Evolutionary conservation across 768 basidiomycete genomes (phyloP), one percentile per base, ranked within the genome.

Genomic region (Coprinellus aureogranulatus): DNA sequence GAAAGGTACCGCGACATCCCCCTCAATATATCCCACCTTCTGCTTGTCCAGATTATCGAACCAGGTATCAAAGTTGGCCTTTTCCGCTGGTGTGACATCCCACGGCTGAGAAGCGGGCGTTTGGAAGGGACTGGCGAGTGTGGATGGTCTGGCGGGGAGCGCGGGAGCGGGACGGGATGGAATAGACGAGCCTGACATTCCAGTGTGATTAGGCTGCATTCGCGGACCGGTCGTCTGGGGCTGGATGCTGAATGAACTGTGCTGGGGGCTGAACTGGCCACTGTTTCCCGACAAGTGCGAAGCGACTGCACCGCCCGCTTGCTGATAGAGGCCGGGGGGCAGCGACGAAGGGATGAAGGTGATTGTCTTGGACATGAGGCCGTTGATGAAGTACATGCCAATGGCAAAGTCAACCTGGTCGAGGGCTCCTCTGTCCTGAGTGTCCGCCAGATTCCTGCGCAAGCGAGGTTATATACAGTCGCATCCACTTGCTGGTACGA

Each of bases 351-450:
- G 94, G 50, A 95, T 80, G 59, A 80, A 81, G 52, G 86, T 76
- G 55, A 92, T 75, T 60, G 88, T 82, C 55, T 83, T 83, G 53
- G 88, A 85, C 94, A 98, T 97, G 39, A 83, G 76, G n/a, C 84
- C 88, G 72, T 98, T 94, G 62, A 98, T 94, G 68, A 98, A 84
- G 71, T 92, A 93, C 94, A 97, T 95, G 40, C 89, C 97, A 66
- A 99, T 85, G 59, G 90, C 88, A 68, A 99, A 99, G 72, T 99
- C 97, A 45, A 88, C 80, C 16, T 85, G 76, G 70, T 99, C 97
- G 59, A 99, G 86, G 12, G 81, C 77, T 52, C 97, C 96, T 59
- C 97, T 83, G 63, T 90, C 84, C 72, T 95, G 90, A 3, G 94
- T 95, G 71, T 99, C 97, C n/a, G 95, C 90, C 39, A 99, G 82